Evolutionary conservation across 23 red algal genomes (phyloP), one percentile per base, ranked within the genome.

Genomic region (Chondrus crispus): DNA sequence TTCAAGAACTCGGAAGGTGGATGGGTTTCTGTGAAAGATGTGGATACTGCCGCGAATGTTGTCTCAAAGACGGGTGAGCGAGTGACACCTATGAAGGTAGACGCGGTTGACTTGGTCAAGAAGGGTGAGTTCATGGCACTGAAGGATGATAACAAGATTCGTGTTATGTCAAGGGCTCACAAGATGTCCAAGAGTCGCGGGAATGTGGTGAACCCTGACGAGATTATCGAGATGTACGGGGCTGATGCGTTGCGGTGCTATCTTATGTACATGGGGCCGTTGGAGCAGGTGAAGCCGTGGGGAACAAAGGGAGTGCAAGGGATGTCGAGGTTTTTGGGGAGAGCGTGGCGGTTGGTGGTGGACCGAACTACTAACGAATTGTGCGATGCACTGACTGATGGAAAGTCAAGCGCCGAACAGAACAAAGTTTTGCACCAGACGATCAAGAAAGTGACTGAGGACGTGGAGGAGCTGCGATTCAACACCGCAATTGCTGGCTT

Each of bases 201-300:
- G 33, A 99, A 99, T 75, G 97, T 99, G 20, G 97, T 99, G 26
- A 99, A 99, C 75, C 97, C 97, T 14, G 97, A 99, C 84, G 71
- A 85, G 0, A 88, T 99, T n/a, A 88, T 99, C 7, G 41, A 89
- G 20, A 32, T 58, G 63, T 96, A 93, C 78, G 97, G 97, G 37
- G 90, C 97, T 10, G 97, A 99, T 86, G 95, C 97, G 2, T 62
- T 99, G 26, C 94, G 97, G 19, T 96, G 94, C 80, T 99, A 96
- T 88, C 84, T 99, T 38, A 99, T 99, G 97, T 99, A 96, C 72
- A 99, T 99, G 97, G 97, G 97, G 41, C 97, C 97, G 39, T 86
- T 99, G 62, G 97, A 99, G 62, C 94, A 96, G 75, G 97, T 99
- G 19, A 96, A 99, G 85, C 92, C 92, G 36, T 95, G 93, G 94